A percentile compares a stretch with the other conserved stretches of the same genome.
Evolutionary conservation across 345 rosid genomes (phyloP).

Genomic region (Rubroshorea leprosula): DNA sequence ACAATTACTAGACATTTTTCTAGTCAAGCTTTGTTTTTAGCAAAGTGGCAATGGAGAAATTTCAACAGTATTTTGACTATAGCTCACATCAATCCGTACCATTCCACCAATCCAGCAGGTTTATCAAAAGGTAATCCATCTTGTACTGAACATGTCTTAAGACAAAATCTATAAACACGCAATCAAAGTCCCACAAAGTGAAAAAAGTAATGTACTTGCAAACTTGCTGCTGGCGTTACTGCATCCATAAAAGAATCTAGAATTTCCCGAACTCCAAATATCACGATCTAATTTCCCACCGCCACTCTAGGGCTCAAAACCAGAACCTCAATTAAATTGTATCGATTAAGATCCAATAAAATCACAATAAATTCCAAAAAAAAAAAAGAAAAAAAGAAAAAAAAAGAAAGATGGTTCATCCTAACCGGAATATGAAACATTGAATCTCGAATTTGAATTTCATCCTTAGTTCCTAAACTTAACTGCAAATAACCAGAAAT

Average conservation of each 20-base stretch:
- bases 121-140: too few relatives aligned
- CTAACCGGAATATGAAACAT: conserved; percentile 71
- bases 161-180: neutral
- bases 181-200: neutral
- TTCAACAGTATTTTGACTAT: too few relatives aligned
- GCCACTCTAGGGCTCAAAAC: conserved; percentile 32
- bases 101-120: too few relatives aligned
- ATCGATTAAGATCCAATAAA: conserved; percentile 14
- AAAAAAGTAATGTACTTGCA: conserved; percentile 9
- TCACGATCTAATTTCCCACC: conserved; percentile 66
- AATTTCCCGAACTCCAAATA: conserved; percentile 18
- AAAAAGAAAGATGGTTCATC: too few relatives aligned
- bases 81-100: too few relatives aligned
- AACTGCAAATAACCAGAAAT: neutral
- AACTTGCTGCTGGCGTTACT: conserved; percentile 20
- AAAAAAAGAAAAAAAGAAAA: conserved; percentile 5
- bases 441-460: conserved; percentile 8
- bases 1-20: too few relatives aligned
- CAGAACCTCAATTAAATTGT: conserved; percentile 6
- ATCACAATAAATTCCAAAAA: neutral
- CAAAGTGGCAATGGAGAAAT: too few relatives aligned
- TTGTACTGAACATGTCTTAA: too few relatives aligned
- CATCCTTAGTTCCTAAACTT: too few relatives aligned
- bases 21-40: too few relatives aligned
- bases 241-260: conserved; percentile 19